Conservation (phyloP, 768 basidiomycete genomes). For the Podaxis pistillaris region DNA sequence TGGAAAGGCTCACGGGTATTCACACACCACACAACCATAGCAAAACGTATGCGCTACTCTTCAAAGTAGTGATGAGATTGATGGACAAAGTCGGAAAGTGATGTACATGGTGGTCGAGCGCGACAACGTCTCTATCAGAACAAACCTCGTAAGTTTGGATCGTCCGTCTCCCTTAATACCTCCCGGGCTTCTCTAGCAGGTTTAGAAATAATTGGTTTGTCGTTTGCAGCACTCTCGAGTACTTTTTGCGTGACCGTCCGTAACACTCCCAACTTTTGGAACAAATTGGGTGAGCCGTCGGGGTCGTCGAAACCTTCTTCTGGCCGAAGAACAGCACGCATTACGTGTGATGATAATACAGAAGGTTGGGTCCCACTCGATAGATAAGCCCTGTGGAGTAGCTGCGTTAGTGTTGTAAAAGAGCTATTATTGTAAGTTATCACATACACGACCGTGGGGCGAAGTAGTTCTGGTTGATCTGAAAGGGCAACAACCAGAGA, state of each 20-base stretch:
- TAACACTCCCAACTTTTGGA: conserved; percentile 63
- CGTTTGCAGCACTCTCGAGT: conserved; percentile 63
- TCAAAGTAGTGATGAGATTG: too few species aligned
- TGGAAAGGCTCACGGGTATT: too few species aligned
- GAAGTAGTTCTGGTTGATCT: conserved; percentile 58
- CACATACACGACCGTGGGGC: conserved; percentile 65
- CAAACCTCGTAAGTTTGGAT: conserved; percentile 42
- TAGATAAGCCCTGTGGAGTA: conserved; percentile 51
- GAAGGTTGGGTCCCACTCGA: conserved; percentile 68
- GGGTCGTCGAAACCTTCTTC: conserved; percentile 43
- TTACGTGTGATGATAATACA: conserved; percentile 56
- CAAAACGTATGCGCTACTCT: too few species aligned
- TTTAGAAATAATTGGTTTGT: conserved; percentile 69
- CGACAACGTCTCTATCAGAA: conserved; percentile 28
- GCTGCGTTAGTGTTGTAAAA: conserved; percentile 9
- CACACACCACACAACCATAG: too few species aligned
- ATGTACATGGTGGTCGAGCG: background rate
- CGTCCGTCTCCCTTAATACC: conserved; percentile 47
- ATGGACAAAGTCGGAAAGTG: too few species aligned
- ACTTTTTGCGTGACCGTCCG: conserved; percentile 72
- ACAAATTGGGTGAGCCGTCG: conserved; percentile 44
- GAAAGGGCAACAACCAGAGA: conserved; percentile 63
- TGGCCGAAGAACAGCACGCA: conserved; percentile 52
- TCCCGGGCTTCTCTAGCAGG: conserved; percentile 86
- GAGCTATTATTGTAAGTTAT: background rate